Percentiles rank a stretch among this genome's conserved stretches.
Evolutionary conservation across 441 rosid genomes (phyloP).

Genomic region (Lepidium campestre): DNA sequence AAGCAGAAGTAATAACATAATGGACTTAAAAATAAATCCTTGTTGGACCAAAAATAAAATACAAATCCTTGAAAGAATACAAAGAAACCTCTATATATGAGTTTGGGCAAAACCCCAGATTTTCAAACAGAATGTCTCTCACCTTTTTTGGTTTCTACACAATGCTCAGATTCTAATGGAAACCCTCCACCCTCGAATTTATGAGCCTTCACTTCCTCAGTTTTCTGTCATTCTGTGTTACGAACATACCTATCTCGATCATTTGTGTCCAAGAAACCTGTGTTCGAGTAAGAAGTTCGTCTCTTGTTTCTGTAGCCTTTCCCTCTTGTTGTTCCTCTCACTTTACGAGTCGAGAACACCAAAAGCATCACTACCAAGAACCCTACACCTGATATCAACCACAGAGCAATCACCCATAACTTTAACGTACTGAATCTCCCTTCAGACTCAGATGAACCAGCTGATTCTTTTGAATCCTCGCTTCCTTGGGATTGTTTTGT

Average conservation of each 20-base stretch:
- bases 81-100: conserved; percentile 16
- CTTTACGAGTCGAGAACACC: conserved; percentile 53
- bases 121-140: conserved; percentile 8
- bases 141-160: background rate
- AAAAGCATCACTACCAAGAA: conserved; percentile 53
- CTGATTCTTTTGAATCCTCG: conserved; percentile 30
- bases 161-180: conserved; percentile 1
- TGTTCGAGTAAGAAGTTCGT: conserved; percentile 42
- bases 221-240: conserved; percentile 19
- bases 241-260: conserved; percentile 37
- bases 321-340: conserved; percentile 48
- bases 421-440: conserved; percentile 56
- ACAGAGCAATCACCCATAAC: conserved; percentile 65
- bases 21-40: too few species aligned
- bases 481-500: conserved; percentile 16
- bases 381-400: conserved; percentile 74
- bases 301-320: conserved; percentile 65
- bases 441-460: conserved; percentile 30
- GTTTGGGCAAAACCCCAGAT: background rate
- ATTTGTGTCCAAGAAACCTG: conserved; percentile 32
- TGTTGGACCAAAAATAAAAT: background rate
- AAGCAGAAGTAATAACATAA: too few species aligned
- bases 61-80: conserved; percentile 1
- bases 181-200: background rate
- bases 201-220: conserved; percentile 2